A percentile compares a stretch with the other conserved stretches of the same genome.
phyloP scores from a whole-genome alignment of 208 protist genomes.

The Porcisia hertigi region DNA sequence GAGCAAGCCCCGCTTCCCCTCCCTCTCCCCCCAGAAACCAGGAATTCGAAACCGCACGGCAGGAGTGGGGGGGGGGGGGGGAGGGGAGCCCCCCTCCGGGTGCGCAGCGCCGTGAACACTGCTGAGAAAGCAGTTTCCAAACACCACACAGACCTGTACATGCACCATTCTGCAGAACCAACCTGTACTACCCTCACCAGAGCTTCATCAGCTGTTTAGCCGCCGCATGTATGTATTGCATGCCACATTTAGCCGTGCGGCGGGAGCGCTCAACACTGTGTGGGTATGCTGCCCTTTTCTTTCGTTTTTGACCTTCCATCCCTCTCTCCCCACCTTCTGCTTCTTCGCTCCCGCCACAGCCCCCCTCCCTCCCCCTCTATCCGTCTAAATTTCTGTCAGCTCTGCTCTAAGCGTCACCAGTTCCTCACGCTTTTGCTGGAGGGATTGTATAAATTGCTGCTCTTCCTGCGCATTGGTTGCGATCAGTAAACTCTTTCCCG shows the following conservation, averaged over 20 bases:
- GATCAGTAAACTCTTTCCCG: slow-evolving; percentile 16
- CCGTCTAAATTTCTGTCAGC: slow-evolving; percentile 13
- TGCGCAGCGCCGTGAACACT: not conserved
- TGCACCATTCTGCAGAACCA: not conserved
- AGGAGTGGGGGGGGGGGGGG: not conserved
- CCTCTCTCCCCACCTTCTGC: too few relatives aligned
- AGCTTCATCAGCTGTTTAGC: not conserved
- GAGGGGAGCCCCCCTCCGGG: not conserved
- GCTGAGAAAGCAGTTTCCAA: not conserved
- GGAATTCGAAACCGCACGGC: not conserved
- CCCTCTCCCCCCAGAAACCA: too few relatives aligned
- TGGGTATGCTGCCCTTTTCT: not conserved
- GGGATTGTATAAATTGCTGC: slow-evolving; percentile 21
- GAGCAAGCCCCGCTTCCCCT: not conserved
- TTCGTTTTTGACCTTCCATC: too few relatives aligned
- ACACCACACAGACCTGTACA: not conserved
- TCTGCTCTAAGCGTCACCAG: slow-evolving; percentile 20
- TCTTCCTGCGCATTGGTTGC: slow-evolving; percentile 19
- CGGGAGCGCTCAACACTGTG: not conserved
- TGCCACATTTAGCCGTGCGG: not conserved
- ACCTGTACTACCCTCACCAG: not conserved
- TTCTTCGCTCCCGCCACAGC: too few relatives aligned
- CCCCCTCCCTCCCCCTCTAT: not conserved
- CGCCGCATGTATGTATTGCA: not conserved
- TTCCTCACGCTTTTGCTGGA: slow-evolving; percentile 30